Conservation (phyloP, 352 stramenopile species). For the Phytophthora tubulina region DNA sequence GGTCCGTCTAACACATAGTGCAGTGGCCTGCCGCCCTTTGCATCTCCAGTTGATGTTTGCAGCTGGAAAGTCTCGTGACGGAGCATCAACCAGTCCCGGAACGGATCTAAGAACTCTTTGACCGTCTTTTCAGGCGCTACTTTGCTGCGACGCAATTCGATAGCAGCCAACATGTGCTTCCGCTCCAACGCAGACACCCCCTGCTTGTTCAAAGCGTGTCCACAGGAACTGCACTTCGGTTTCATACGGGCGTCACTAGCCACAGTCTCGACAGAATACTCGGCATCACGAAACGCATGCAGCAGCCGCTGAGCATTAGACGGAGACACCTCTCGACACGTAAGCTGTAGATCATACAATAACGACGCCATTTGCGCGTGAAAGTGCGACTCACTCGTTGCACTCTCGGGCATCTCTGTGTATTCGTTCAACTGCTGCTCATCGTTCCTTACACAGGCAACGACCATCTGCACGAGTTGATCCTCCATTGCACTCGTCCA, state of each 20-base stretch:
- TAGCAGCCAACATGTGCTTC: constrained; percentile 56
- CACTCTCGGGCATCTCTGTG: constrained; percentile 15
- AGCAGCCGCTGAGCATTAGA: constrained; percentile 56
- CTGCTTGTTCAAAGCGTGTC: constrained; percentile 55
- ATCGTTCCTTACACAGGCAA: constrained; percentile 55
- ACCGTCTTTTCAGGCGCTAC: constrained; percentile 45
- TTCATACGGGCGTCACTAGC: constrained; percentile 52
- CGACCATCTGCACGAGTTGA: constrained; percentile 72
- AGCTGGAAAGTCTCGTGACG: constrained; percentile 44
- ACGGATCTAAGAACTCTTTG: constrained; percentile 68
- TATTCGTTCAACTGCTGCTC: constrained; percentile 20
- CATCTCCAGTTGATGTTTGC: constrained; percentile 33
- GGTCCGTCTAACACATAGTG: constrained; percentile 96
- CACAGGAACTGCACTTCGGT: constrained; percentile 53
- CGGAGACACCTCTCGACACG: constrained; percentile 63
- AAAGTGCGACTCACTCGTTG: constrained; percentile 31
- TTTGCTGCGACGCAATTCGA: constrained; percentile 70
- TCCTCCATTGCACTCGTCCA: constrained; percentile 84
- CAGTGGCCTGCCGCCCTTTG: constrained; percentile 39
- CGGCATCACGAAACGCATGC: constrained; percentile 49
- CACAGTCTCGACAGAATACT: constrained; percentile 50
- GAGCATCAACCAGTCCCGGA: constrained; percentile 70
- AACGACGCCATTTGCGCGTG: constrained; percentile 69
- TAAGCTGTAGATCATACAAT: constrained; percentile 63
- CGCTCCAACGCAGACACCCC: constrained; percentile 50